Evolutionary conservation across 768 basidiomycete genomes (phyloP), one percentile per base, ranked within the genome.

Genomic region (Phanerodontia chrysosporium): DNA sequence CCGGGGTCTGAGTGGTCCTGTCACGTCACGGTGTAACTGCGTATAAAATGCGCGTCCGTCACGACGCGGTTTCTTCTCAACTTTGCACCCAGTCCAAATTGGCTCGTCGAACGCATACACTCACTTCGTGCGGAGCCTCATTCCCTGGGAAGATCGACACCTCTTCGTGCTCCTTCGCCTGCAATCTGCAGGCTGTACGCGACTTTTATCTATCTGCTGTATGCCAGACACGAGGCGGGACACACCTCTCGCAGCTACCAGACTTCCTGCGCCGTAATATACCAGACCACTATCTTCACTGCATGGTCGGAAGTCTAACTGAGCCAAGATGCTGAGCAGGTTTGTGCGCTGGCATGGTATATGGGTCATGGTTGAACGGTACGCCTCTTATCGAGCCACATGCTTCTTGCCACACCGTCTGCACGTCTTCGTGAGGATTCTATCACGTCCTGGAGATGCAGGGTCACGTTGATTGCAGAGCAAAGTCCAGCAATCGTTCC

Each of bases 81-180:
- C 25, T 16, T 30, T 22, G 25, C 24, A 51, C 28, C 49, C 49
- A 25, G 28, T 25, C 21, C 22, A 25, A 51, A 51, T 51, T 51
- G 49, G 49, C 49, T 29, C 49, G 49, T 30, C 49, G 49, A 51
- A 27, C 6, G 3, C 28, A 27, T 28, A 13, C 6, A 2, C 21
- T 13, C 49, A 27, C 49, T 51, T 51, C 49, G 49, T 51, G 28
- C 49, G 49, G 9, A 51, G 29, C 49, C 49, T 51, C 49, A 51
- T 51, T 51, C 49, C 49, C 49, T 51, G 49, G 49, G 49, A 51
- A 51, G 49, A 51, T 12, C 1, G 49, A 51, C 49, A 27, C 49
- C 29, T 51, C 29, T 18, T 28, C 45, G 45, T 8, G n/a, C n/a
- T 45, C 6, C n/a, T 45, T 45, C 45, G 45, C 45, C 22, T n/a